Evolutionary conservation across 805 yeast species (phyloP), one percentile per base, ranked within the genome.

Genomic region (Brettanomyces bruxellensis): DNA sequence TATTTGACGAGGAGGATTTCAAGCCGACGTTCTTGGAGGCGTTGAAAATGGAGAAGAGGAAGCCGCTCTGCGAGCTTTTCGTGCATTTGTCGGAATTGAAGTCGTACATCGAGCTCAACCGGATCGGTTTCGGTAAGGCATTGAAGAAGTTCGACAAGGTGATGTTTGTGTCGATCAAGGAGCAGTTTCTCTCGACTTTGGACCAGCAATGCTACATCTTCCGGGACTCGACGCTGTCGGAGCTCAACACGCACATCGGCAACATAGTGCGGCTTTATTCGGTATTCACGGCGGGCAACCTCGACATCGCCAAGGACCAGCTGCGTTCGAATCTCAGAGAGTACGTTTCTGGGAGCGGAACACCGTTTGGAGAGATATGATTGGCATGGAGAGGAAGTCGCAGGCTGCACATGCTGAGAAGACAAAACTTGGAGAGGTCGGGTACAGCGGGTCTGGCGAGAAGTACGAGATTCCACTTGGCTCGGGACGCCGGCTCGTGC

Each of bases 311-410:
- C 38, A 69, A 67, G 41, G 63, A 65, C 37, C 79, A 75, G 44
- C 63, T 76, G 47, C 69, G 71, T 52, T 66, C 76, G 3, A 75
- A 75, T 51, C 66, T 91, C 52, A 73, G 97, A 52, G 99, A 91
- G 57, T 95, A 91, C 62, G 86, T 91, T 34, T 90, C 18, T 91
- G 96, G 95, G 98, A 91, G 66, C 76, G 99, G 63, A 89, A 89
- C 62, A 91, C 97, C 0, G 97, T 91, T 28, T 91, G 99, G 99
- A 82, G 93, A 60, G 97, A 91, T 64, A 82, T 91, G 83, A 83
- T 91, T 60, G 91, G 93, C 23, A 66, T 90, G 55, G 96, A 90
- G 61, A 76, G 96, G 54, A 86, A 86, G 56, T 71, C 90, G 1
- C 91, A 89, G 56, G 88, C 87, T 22, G 89, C 90, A 2, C 51